Percentiles rank a stretch among this genome's conserved stretches.
These are phyloP conservation scores for Cercospora brassicicola DNA, from an alignment of 2,329 filamentous ascomycete genomes.

Conservation along the genomic window DNA sequence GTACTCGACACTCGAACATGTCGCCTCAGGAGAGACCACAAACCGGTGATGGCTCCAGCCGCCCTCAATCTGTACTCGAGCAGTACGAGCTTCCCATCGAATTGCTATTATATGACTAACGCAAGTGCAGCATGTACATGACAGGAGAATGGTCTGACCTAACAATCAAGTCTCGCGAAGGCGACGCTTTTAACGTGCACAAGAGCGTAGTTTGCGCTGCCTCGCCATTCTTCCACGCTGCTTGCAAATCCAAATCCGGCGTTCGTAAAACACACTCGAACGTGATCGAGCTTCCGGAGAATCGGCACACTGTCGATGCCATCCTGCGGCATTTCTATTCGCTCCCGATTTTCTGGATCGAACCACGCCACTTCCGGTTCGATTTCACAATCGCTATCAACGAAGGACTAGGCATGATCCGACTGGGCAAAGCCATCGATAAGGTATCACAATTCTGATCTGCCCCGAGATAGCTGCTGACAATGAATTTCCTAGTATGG, in stretches of 20 bases:
- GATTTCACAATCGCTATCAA: no score
- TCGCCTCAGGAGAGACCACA: no score
- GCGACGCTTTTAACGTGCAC: not conserved
- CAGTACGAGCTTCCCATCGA: not conserved
- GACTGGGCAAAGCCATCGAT: not conserved
- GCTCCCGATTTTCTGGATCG: not conserved
- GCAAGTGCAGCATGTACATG: not conserved
- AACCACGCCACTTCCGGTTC: no score
- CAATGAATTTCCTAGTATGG: no score
- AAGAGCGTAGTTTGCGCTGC: not conserved
- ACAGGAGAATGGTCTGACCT: slow-evolving; percentile 2
- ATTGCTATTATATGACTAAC: not conserved
- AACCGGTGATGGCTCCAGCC: no score
- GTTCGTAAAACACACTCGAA: not conserved
- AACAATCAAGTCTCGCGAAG: not conserved
- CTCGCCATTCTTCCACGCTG: not conserved
- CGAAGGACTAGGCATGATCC: not conserved
- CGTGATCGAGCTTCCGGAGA: not conserved
- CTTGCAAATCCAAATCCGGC: not conserved
- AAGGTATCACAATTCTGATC: not conserved
- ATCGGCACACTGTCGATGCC: not conserved
- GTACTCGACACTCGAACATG: no score
- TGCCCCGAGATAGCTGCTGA: not conserved
- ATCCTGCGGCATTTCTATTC: not conserved
- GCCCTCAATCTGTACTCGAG: not conserved